Evolutionary conservation across 139 green algal species (phyloP).

Genomic region (Gonium pectorale): DNA sequence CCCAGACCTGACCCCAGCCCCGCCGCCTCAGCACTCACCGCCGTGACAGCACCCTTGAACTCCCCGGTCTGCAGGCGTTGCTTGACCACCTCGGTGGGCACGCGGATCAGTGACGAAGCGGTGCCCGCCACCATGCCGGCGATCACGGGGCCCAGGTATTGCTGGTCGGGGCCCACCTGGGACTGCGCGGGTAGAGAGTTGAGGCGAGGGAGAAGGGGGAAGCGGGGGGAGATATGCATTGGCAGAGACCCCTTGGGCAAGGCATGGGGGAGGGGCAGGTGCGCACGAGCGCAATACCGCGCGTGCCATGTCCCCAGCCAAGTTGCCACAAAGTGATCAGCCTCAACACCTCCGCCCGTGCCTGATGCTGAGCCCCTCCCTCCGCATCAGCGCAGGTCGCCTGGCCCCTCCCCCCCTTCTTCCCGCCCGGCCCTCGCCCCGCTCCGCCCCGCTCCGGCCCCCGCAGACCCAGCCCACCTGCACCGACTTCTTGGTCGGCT

Average conservation of each 20-base stretch:
- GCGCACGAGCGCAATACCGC: too few species aligned
- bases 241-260: too few species aligned
- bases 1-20: background rate
- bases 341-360: too few species aligned
- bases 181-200: slow-evolving; percentile 24
- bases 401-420: too few species aligned
- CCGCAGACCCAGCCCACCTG: background rate
- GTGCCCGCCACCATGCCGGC: slow-evolving; percentile 82
- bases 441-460: background rate
- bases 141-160: slow-evolving; percentile 66
- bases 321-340: too few species aligned
- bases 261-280: too few species aligned
- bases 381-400: too few species aligned
- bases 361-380: too few species aligned
- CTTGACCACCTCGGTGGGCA: slow-evolving; percentile 98
- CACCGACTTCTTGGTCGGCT: slow-evolving; percentile 87
- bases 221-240: background rate
- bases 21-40: slow-evolving; percentile 51
- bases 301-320: too few species aligned
- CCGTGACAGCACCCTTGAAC: slow-evolving; percentile 61
- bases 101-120: slow-evolving; percentile 88
- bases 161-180: slow-evolving; percentile 52
- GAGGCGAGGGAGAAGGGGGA: background rate
- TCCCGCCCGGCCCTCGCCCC: background rate
- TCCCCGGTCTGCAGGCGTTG: slow-evolving; percentile 93